Conservation (phyloP, 257 asterid genomes). For the Paraleonurus japonicus region DNA sequence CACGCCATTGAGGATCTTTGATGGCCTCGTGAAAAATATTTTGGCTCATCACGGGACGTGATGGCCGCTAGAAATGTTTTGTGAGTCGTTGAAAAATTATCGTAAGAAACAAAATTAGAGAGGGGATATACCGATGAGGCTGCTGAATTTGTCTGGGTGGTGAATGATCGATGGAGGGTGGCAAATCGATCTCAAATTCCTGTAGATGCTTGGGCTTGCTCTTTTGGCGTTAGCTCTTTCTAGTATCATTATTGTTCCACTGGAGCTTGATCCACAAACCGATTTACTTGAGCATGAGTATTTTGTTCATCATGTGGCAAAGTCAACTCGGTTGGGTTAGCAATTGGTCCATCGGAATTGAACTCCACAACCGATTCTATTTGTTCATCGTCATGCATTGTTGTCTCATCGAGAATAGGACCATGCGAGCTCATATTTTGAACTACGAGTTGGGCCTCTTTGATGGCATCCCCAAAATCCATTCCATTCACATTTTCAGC, state of each 20-base stretch:
- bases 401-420: no score
- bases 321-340: no score
- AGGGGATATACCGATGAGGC: not conserved
- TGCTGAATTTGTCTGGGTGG: not conserved
- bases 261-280: not conserved
- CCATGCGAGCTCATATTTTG: no score
- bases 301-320: no score
- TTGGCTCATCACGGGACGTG: conserved; percentile 14
- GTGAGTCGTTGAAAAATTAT: not conserved
- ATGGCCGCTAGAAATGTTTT: not conserved
- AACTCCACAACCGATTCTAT: no score
- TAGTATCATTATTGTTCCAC: not conserved
- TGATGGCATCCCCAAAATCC: not conserved
- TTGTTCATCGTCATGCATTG: no score
- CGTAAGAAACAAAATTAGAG: not conserved
- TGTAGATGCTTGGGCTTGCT: not conserved
- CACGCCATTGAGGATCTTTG: not conserved
- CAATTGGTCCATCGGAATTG: no score
- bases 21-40: not conserved
- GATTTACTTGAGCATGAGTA: no score
- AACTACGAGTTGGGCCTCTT: not conserved
- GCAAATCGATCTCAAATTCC: not conserved
- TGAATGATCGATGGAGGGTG: not conserved
- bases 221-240: not conserved
- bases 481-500: not conserved